Evolutionary conservation across 2,329 filamentous ascomycete genomes (phyloP), one percentile per base, ranked within the genome.

Genomic region (Trichoderma sp.): DNA sequence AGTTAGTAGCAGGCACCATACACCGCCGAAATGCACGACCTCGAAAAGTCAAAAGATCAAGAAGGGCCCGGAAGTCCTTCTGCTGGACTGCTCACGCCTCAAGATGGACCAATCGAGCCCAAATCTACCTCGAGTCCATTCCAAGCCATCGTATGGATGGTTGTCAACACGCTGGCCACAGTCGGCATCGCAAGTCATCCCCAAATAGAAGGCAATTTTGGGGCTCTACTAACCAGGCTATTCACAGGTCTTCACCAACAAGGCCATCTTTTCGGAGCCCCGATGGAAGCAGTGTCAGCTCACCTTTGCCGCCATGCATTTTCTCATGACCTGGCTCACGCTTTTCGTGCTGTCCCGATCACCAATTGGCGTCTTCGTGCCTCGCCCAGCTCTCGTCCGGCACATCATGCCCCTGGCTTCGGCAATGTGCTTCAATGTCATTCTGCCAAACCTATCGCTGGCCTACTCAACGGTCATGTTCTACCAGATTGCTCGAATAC

Each of bases 211-310:
- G 13, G 33, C 13, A 53, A 24, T 29, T 47, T 72, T 75, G 71
- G 24, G n/a, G 24, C 37, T 3, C 14, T 64, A 11, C 70, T 74
- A 65, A n/a, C n/a, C n/a, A n/a, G n/a, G n/a, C n/a, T n/a, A n/a
- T n/a, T n/a, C n/a, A n/a, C 33, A 47, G 88, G 87, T 92, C 75
- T 91, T 91, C 76, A 89, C 87, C 53, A 91, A 91, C 81, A 91
- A 91, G 78, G 85, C 85, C 71, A 90, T 92, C 77, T 91, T 91
- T 80, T 86, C 86, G 29, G 86, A 90, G 71, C 85, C 86, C 19
- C 85, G 83, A 16, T 83, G 90, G 75, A 88, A 87, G 75, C 82
- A 88, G 35, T 85, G 84, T 70, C 89, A 91, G 77, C 84, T 91
- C 62, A 86, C 86, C 43, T 92, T 92, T 74, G 89, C 89, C 60